Evolutionary conservation across 2,329 filamentous ascomycete genomes (phyloP).

Genomic region (Hypoxylon sp.): DNA sequence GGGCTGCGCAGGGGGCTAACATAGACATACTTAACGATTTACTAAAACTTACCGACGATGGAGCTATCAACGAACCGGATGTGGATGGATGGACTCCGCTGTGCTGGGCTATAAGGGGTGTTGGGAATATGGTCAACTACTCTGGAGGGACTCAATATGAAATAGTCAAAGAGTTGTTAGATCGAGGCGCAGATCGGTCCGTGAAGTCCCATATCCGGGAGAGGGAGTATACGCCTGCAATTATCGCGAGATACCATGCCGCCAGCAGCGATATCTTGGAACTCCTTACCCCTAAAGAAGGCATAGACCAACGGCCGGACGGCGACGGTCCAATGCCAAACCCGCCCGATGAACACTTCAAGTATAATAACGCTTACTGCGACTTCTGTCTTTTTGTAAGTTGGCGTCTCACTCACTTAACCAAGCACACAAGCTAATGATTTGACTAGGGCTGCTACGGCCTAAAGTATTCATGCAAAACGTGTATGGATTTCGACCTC

Average conservation of each 20-base stretch:
- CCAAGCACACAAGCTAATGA: background rate
- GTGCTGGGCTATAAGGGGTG: slow-evolving; percentile 27
- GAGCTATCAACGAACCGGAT: slow-evolving; percentile 24
- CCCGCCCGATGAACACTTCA: background rate
- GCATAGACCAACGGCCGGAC: background rate
- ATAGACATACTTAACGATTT: slow-evolving; percentile 8
- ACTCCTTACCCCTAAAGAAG: background rate
- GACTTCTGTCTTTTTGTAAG: slow-evolving; percentile 17
- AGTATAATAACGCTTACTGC: background rate
- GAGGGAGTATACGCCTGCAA: slow-evolving; percentile 9
- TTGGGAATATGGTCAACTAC: background rate
- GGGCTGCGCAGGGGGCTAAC: slow-evolving; percentile 27
- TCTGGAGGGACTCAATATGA: background rate
- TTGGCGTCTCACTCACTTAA: background rate
- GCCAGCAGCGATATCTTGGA: background rate
- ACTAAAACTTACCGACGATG: slow-evolving; percentile 3
- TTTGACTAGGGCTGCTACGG: background rate
- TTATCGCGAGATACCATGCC: slow-evolving; percentile 4
- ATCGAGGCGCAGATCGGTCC: slow-evolving; percentile 2
- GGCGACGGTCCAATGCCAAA: background rate
- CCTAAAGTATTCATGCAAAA: slow-evolving; percentile 3
- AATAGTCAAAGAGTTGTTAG: slow-evolving; percentile 8
- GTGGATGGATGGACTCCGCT: slow-evolving; percentile 31
- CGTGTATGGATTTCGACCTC: slow-evolving; percentile 15
- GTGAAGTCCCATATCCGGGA: background rate